A percentile compares a stretch with the other conserved stretches of the same genome.
Conservation (phyloP, 163 green algal species). For the Chlorella variabilis region DNA sequence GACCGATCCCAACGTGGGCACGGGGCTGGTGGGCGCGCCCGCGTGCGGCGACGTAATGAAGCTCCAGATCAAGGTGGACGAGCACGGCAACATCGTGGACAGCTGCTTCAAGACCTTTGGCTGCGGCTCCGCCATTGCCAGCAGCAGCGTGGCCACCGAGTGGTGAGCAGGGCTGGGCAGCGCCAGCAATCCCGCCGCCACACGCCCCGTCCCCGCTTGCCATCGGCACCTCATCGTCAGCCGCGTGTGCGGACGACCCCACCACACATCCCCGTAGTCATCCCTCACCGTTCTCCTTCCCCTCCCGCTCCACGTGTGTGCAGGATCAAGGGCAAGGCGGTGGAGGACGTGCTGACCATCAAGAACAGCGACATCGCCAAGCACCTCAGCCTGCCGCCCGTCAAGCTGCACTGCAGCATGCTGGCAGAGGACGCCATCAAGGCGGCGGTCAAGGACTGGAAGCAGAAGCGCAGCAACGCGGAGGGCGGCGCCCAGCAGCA, state of each 20-base stretch:
- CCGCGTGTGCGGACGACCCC: too few relatives aligned
- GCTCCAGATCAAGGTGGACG: slow-evolving; percentile 97
- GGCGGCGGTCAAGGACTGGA: slow-evolving; percentile 59
- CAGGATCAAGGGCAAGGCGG: slow-evolving; percentile 90
- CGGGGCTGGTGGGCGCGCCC: slow-evolving; percentile 97
- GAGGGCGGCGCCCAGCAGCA: background rate
- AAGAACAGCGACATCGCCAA: slow-evolving; percentile 99
- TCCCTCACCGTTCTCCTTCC: background rate
- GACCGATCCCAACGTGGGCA: slow-evolving; percentile 93
- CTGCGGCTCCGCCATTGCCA: slow-evolving; percentile 98
- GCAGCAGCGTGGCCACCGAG: slow-evolving; percentile 94
- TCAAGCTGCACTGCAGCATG: slow-evolving; percentile 99
- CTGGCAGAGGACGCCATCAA: slow-evolving; percentile 69
- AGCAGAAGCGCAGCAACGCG: slow-evolving; percentile 20
- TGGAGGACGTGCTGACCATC: slow-evolving; percentile 95
- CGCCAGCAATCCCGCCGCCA: too few relatives aligned
- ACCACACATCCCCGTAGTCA: too few relatives aligned
- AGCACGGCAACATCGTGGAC: slow-evolving; percentile 97
- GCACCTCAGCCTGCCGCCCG: slow-evolving; percentile 96
- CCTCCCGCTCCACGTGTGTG: background rate
- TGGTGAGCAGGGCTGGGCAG: slow-evolving; percentile 58
- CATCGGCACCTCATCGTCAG: too few relatives aligned
- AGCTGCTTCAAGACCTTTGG: slow-evolving; percentile 99
- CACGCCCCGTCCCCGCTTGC: too few relatives aligned
- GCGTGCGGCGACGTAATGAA: slow-evolving; percentile 99